Conservation (phyloP, 1,284 basidiomycete species). For the Cutaneotrichosporon dermatis region DNA sequence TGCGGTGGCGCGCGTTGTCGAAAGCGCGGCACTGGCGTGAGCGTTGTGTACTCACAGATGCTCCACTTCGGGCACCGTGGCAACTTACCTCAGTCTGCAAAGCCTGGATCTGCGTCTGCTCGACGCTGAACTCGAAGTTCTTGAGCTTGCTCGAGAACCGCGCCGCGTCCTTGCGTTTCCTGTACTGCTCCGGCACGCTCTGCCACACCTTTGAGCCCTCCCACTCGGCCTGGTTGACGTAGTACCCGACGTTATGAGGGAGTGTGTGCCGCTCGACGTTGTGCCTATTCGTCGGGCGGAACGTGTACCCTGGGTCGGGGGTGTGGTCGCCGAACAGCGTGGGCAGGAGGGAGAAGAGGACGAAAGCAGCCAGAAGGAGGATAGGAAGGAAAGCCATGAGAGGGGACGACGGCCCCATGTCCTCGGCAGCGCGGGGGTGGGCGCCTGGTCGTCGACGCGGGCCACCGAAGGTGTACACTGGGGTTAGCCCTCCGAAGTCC, state of each 20-base stretch:
- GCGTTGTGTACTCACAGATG: too few relatives aligned
- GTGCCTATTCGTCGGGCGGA: conserved; percentile 56
- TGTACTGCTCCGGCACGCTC: conserved; percentile 59
- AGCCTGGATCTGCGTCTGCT: conserved; percentile 64
- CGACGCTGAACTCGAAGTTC: conserved; percentile 55
- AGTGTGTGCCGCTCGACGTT: conserved; percentile 64
- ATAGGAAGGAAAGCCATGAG: conserved; percentile 81
- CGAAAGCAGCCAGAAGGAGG: conserved; percentile 75
- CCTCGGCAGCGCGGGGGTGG: conserved; percentile 26
- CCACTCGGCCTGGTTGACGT: conserved; percentile 77
- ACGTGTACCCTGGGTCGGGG: conserved; percentile 78
- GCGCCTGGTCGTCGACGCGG: conserved; percentile 23
- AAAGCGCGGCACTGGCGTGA: conserved; percentile 43
- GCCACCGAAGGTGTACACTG: conserved; percentile 51
- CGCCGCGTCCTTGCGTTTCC: conserved; percentile 48
- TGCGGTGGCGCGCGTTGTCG: conserved; percentile 35
- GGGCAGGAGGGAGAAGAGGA: conserved; percentile 77
- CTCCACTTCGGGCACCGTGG: too few relatives aligned
- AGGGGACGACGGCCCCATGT: conserved; percentile 58
- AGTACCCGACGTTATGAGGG: conserved; percentile 71
- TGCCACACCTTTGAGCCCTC: conserved; percentile 62
- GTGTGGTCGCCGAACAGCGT: conserved; percentile 62
- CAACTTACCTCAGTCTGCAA: conserved; percentile 64
- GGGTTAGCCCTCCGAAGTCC: conserved; percentile 8
- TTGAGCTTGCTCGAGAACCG: conserved; percentile 39